Evolutionary conservation across 306 rosid genomes (phyloP).

Genomic region (Aeschynomene evenia): DNA sequence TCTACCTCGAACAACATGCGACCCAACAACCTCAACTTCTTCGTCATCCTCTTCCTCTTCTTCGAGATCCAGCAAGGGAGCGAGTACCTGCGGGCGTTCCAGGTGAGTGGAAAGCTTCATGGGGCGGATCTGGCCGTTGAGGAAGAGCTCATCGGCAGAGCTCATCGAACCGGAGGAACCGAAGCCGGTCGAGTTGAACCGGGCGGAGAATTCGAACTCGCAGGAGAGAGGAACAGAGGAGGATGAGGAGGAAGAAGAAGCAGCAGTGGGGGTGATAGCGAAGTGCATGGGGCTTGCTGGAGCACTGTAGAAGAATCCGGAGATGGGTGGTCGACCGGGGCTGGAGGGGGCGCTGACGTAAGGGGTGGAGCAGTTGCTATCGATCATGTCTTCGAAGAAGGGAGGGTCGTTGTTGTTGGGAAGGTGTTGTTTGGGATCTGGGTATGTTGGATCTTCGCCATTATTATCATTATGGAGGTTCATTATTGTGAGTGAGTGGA

Average conservation of each 20-base stretch:
- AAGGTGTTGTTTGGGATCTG: neutral
- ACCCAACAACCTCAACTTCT: constrained; percentile 9
- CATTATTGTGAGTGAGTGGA: neutral
- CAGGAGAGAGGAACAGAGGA: constrained; percentile 27
- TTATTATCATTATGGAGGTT: no score
- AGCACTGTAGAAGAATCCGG: constrained; percentile 89
- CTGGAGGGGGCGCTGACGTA: constrained; percentile 95
- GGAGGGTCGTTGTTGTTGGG: constrained; percentile 31
- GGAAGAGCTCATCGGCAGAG: constrained; percentile 76
- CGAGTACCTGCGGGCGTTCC: constrained; percentile 57
- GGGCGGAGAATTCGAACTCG: constrained; percentile 78
- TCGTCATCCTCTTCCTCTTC: constrained; percentile 40
- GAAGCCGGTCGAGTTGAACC: constrained; percentile 43
- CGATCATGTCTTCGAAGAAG: constrained; percentile 48
- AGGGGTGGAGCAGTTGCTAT: constrained; percentile 89
- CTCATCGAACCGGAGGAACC: constrained; percentile 56
- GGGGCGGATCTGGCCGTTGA: constrained; percentile 78
- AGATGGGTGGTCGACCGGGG: constrained; percentile 61
- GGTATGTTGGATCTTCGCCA: neutral
- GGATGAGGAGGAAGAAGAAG: constrained; percentile 19
- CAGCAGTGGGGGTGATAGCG: constrained; percentile 32
- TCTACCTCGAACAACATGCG: constrained; percentile 58
- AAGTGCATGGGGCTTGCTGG: constrained; percentile 96
- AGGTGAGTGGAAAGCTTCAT: constrained; percentile 72
- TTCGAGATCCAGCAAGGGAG: constrained; percentile 64